Evolutionary conservation across 2,329 filamentous ascomycete genomes (phyloP), one percentile per base, ranked within the genome.

Genomic region (Geoglossum cookeanum): DNA sequence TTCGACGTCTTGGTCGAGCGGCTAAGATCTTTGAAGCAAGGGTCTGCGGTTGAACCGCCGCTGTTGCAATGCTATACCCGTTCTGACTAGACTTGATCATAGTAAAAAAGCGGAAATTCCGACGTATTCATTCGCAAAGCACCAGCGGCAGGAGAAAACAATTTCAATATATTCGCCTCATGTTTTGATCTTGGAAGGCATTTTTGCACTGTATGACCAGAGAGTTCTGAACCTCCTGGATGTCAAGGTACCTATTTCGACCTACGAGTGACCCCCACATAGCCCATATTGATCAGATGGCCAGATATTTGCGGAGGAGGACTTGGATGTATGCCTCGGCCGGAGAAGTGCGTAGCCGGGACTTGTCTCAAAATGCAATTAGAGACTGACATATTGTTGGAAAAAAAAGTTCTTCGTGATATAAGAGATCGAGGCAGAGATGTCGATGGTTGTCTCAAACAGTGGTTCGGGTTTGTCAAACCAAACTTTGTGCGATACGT

Each of bases 401-500:
- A 13, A 51, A 62, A 60, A 61, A 53, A 60, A 89, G 85, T 94
- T 62, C 74, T 88, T 42, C 85, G 92, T 65, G 92, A 98, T 70
- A 87, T 97, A 27, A 81, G 81, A 64, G 87, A 95, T 64, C 82
- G 92, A 65, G 91, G 87, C 2, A 80, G 92, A 66, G 91, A 95
- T 65, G 85, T 97, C 58, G 86, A 96, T 67, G 92, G 92, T 45
- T 91, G 90, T 65, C 90, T 98, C 68, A 97, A 97, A 70, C 92
- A 98, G 69, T 98, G 92, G 92, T 96, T 97, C 68, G 74, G 74
- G 9, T 98, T 86, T 67, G 92, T 98, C 48, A 98, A 98, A 70
- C 92, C 92, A 2, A 97, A 97, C 66, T 97, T 94, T 65, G 85
- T 91, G 68, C 87, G 85, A 76, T 97, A 80, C 66, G 92, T 98